Conservation (phyloP, 305 asterid genomes). For the Fraxinus baroniana region DNA sequence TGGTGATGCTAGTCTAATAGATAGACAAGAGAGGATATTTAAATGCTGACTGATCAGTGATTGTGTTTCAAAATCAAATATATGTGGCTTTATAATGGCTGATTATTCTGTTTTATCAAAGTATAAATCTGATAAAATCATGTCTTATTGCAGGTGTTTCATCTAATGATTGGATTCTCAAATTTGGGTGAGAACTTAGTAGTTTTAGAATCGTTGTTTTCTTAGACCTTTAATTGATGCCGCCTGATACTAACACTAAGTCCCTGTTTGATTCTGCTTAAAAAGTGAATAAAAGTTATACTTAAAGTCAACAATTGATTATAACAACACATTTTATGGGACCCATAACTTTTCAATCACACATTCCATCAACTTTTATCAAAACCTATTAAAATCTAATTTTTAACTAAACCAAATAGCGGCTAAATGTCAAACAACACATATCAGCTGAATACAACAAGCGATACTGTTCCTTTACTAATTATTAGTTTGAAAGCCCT, state of each 20-base stretch:
- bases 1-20: neutral
- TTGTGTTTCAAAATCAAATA: neutral
- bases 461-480: neutral
- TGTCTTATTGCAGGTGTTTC: constrained; percentile 77
- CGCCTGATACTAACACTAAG: neutral
- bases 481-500: neutral
- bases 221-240: constrained; percentile 20
- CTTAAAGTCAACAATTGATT: neutral
- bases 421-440: neutral
- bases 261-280: neutral
- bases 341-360: neutral
- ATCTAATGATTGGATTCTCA: constrained; percentile 84
- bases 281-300: neutral
- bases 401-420: neutral
- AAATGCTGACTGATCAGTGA: neutral
- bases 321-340: neutral
- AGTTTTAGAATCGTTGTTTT: constrained; percentile 17
- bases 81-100: neutral
- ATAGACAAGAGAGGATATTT: neutral
- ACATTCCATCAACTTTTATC: neutral
- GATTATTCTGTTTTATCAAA: neutral
- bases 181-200: constrained; percentile 68
- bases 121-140: constrained; percentile 17
- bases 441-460: neutral
- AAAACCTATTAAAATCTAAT: neutral